Evolutionary conservation across 2,329 filamentous ascomycete species (phyloP).

Genomic region (Aspergillus caelatus): DNA sequence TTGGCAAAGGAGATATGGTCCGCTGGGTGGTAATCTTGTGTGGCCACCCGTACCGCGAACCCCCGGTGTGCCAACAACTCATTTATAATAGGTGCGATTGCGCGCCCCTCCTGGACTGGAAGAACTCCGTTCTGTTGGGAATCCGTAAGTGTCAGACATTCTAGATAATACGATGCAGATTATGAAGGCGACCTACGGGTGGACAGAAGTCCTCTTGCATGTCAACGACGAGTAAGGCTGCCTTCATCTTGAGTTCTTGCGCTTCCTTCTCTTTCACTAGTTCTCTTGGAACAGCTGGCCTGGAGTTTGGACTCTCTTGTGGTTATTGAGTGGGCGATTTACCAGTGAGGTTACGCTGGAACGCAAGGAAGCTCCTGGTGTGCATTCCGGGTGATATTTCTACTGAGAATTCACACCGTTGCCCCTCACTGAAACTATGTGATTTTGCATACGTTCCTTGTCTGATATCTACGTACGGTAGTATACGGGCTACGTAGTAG

Average conservation of each 20-base stretch:
- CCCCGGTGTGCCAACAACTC: slow-evolving; percentile 66
- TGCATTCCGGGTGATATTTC: neutral
- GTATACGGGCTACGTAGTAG: neutral
- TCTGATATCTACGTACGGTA: neutral
- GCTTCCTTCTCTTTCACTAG: neutral
- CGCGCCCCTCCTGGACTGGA: slow-evolving; percentile 73
- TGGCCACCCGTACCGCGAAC: slow-evolving; percentile 76
- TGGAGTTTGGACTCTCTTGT: neutral
- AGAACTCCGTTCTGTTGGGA: slow-evolving; percentile 73
- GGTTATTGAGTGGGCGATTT: neutral
- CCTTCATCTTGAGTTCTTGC: slow-evolving; percentile 27
- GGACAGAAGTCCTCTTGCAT: slow-evolving; percentile 95
- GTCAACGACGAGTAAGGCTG: slow-evolving; percentile 77
- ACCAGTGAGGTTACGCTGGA: neutral
- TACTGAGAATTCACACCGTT: neutral
- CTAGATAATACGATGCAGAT: slow-evolving; percentile 2
- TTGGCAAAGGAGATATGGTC: slow-evolving; percentile 86
- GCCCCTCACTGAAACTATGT: neutral
- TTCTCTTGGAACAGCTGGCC: neutral
- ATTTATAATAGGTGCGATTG: slow-evolving; percentile 73
- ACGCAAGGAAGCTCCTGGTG: neutral
- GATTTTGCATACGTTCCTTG: neutral
- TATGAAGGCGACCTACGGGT: slow-evolving; percentile 62
- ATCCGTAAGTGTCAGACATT: slow-evolving; percentile 4
- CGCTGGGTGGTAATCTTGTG: slow-evolving; percentile 87